Evolutionary conservation across 257 asterid species (phyloP), one percentile per base, ranked within the genome.

Genomic region (Orobanche coerulescens): DNA sequence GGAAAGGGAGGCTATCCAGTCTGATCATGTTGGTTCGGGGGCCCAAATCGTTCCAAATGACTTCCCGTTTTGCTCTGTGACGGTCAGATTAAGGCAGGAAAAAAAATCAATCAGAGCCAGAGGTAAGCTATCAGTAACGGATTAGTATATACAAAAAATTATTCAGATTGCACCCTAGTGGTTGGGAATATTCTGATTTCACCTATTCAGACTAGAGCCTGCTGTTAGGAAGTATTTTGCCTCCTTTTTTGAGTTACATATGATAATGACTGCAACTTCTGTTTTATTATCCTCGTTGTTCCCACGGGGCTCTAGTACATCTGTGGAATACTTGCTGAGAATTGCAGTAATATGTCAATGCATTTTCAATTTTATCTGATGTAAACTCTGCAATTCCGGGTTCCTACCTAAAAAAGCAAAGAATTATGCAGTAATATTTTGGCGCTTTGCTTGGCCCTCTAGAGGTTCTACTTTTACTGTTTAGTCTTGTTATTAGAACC

Each of bases 181-280:
- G 15, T 60, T 51, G 56, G 19, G 68, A 61, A 12, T 40, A 51
- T 48, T 25, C 14, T n/a, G 28, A n/a, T 46, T 12, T 51, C 13
- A 46, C 23, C 11, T 46, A 46, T 6, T 46, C 22, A 46, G 52
- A 46, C 10, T 46, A 1, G 5, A 46, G 25, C 22, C 22, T 7
- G 25, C 25, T 46, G 23, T 43, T 43, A 12, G 50, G 22, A 20
- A 43, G 5, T 44, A 8, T n/a, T 26, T 42, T 10, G n/a, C 70
- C 22, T 60, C 15, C 37, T n/a, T 28, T 40, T 2, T n/a, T 46
- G 26, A 46, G 8, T 46, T 25, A 48, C 13, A 9, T 22, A 23
- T 5, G 40, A 48, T 34, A 24, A 16, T 1, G 23, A 1, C 43
- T 34, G 59, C 20, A 50, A 59, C 19, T 48, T 22, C 1, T 50